phyloP scores from a whole-genome alignment of 495 filamentous ascomycete species.

The Podospora didyma region DNA sequence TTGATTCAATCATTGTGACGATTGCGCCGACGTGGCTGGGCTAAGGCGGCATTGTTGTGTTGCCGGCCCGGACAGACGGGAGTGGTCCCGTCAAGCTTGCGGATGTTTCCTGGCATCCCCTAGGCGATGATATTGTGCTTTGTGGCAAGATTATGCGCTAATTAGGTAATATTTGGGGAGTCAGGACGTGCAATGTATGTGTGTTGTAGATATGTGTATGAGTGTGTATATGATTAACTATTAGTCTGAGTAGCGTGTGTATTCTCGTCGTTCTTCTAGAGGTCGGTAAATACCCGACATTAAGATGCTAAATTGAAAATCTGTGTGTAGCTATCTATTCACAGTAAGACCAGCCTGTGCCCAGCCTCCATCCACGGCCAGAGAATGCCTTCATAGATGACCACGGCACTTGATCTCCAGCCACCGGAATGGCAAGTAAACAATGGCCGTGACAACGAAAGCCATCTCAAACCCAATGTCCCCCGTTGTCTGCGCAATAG shows the following conservation, averaged over 20 bases:
- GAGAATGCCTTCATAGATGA: conserved; percentile 6
- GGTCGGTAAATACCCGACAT: too few species aligned
- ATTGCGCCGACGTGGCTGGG: conserved; percentile 84
- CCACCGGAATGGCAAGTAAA: conserved; percentile 41
- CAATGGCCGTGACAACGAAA: conserved; percentile 40
- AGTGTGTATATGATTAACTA: too few species aligned
- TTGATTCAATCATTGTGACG: conserved; percentile 75
- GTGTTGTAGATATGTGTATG: too few species aligned
- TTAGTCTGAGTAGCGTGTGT: too few species aligned
- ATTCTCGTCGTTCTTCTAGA: too few species aligned
- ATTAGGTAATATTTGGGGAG: too few species aligned
- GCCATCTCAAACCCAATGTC: conserved; percentile 54
- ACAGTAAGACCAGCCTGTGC: background rate
- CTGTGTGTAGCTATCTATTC: too few species aligned
- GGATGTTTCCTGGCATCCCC: conserved; percentile 65
- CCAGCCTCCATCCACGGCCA: background rate
- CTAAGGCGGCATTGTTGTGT: conserved; percentile 68
- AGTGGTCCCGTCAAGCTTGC: conserved; percentile 58
- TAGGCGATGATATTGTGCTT: conserved; percentile 78
- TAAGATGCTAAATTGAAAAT: too few species aligned
- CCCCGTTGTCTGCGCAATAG: conserved; percentile 45
- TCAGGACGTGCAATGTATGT: too few species aligned
- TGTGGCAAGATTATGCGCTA: conserved; percentile 50
- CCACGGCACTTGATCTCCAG: conserved; percentile 32
- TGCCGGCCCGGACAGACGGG: conserved; percentile 51